Evolutionary conservation across 768 basidiomycete species (phyloP), one percentile per base, ranked within the genome.

Genomic region (Lepiota brunneoincarnata): DNA sequence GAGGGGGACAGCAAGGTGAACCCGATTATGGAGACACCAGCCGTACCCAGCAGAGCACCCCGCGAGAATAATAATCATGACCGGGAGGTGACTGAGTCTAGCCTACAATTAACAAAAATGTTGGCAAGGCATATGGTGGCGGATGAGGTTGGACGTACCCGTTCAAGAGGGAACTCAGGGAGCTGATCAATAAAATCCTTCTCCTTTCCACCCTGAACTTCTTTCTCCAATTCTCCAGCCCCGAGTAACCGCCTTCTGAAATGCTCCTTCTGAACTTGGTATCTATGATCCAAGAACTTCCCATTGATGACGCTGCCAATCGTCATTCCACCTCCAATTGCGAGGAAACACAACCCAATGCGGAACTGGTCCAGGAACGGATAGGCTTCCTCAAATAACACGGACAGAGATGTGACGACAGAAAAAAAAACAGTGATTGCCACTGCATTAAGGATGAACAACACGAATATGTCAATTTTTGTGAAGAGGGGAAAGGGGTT

Each of bases 341-440:
- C 81, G 49, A 93, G 70, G 70, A 85, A 94, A 65, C 88, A 92
- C 2, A 94, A 69, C 2, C 92, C 92, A 28, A 90, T 76, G n/a
- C 80, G 75, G 2, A 82, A 81, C 56, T 89, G 79, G 51, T 67
- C 77, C 15, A 91, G 72, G 55, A 68, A 76, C 0, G 85, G 78
- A 59, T 93, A 92, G 0, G 76, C 69, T 1, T 68, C 58, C 49
- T 75, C 71, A 63, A 91, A 84, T 1, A 86, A 71, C 0, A 83
- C 77, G 1, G 87, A 82, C 10, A 86, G 72, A 1, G 80, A 80
- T 0, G 88, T 78, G 1, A 74, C 78, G 26, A 86, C 78, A 37
- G 75, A 78, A 57, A 86, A 87, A 60, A 82, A 83, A 1, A 84
- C 76, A 7, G 81, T 69, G 58, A 77, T 82, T 7, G 75, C 57